These are phyloP conservation scores for Sporisorium iseilematis-ciliati DNA, from an alignment of 1,284 basidiomycete genomes.

Conservation along the genomic window DNA sequence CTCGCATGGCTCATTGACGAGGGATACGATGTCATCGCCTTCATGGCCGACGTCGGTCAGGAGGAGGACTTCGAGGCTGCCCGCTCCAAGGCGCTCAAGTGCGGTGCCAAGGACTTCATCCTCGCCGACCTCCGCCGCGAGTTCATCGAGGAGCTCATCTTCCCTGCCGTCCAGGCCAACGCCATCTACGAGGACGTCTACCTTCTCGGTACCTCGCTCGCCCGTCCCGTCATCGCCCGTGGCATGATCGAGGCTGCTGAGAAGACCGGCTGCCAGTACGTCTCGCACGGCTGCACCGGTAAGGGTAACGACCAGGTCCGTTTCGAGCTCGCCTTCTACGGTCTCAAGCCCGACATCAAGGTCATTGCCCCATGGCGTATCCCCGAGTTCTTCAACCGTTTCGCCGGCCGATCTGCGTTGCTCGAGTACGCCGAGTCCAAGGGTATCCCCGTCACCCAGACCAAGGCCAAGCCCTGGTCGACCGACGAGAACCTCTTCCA, in stretches of 20 bases:
- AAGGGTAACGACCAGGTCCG: slow-evolving; percentile 99
- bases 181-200: slow-evolving; percentile 99
- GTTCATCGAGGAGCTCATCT: slow-evolving; percentile 96
- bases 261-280: slow-evolving; percentile 78
- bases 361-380: slow-evolving; percentile 98
- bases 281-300: slow-evolving; percentile 98
- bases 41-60: slow-evolving; percentile 99
- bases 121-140: slow-evolving; percentile 92
- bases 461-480: slow-evolving; percentile 97
- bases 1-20: slow-evolving; percentile 80
- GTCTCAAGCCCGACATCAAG: slow-evolving; percentile 97
- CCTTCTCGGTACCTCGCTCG: slow-evolving; percentile 96
- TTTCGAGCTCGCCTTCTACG: slow-evolving; percentile 99
- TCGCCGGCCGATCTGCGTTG: slow-evolving; percentile 92
- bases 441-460: slow-evolving; percentile 93
- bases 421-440: slow-evolving; percentile 90
- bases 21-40: slow-evolving; percentile 96
- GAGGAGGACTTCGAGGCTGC: slow-evolving; percentile 98
- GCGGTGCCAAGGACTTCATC: slow-evolving; percentile 96
- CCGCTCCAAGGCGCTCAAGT: slow-evolving; percentile 87
- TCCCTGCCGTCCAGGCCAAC: slow-evolving; percentile 95
- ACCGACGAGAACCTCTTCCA: slow-evolving; percentile 98
- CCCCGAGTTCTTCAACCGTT: slow-evolving; percentile 97
- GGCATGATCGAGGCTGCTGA: slow-evolving; percentile 97
- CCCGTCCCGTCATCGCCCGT: slow-evolving; percentile 97